A percentile compares a stretch with the other conserved stretches of the same genome.
phyloP scores from a whole-genome alignment of 768 basidiomycete species.

The Leccinum truebloodii region DNA sequence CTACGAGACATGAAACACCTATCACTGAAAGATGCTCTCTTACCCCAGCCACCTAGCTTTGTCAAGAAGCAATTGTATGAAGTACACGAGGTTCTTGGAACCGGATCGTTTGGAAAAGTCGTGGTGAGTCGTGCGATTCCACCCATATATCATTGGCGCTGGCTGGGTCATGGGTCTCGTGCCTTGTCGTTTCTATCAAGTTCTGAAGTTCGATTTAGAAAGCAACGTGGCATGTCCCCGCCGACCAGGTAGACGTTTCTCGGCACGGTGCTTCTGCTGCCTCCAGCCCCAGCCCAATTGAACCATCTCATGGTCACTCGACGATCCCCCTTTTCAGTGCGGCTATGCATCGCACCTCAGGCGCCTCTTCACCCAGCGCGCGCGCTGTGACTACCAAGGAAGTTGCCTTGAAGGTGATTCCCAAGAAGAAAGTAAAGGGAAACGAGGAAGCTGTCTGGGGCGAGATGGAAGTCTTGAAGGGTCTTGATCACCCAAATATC shows the following conservation, averaged over 20 bases:
- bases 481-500: conserved; percentile 88
- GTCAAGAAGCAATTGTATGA: conserved; percentile 84
- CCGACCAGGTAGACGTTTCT: conserved; percentile 55
- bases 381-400: conserved; percentile 54
- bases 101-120: conserved; percentile 91
- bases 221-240: conserved; percentile 78
- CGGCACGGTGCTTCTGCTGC: conserved; percentile 57
- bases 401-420: conserved; percentile 87
- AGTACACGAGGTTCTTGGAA: conserved; percentile 70
- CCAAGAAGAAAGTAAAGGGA: conserved; percentile 94
- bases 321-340: conserved; percentile 33
- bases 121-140: conserved; percentile 49
- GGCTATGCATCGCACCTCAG: conserved; percentile 22
- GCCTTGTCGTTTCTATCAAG: conserved; percentile 2
- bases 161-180: conserved; percentile 6
- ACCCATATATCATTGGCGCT: background rate
- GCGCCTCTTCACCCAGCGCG: conserved; percentile 26
- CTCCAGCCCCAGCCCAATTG: conserved; percentile 20
- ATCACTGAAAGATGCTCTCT: conserved; percentile 55
- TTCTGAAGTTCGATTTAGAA: conserved; percentile 39
- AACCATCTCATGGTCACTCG: conserved; percentile 21
- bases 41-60: conserved; percentile 85
- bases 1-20: conserved; percentile 32
- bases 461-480: conserved; percentile 92
- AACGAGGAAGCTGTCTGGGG: conserved; percentile 87